phyloP scores from a whole-genome alignment of 768 basidiomycete genomes.

The Pulveroboletus ravenelii region DNA sequence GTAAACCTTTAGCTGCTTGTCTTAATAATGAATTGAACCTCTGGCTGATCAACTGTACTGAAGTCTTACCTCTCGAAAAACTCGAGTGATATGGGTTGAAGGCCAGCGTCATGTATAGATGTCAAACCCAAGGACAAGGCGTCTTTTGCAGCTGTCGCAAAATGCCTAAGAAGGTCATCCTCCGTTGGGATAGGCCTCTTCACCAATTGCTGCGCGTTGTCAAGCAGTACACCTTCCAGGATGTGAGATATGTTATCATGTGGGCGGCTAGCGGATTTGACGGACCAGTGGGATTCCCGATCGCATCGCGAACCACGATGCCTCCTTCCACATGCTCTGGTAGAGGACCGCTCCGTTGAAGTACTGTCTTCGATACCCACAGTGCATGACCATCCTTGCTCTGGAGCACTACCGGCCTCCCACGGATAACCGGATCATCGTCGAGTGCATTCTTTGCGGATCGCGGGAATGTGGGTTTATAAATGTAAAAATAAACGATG shows the following conservation, averaged over 20 bases:
- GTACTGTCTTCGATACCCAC: slow-evolving; percentile 70
- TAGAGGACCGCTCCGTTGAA: slow-evolving; percentile 55
- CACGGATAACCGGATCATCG: slow-evolving; percentile 58
- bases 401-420: slow-evolving; percentile 70
- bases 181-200: slow-evolving; percentile 61
- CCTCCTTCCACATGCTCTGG: slow-evolving; percentile 77
- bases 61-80: slow-evolving; percentile 63
- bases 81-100: slow-evolving; percentile 60
- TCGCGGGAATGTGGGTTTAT: background rate
- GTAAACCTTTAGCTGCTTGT: slow-evolving; percentile 49
- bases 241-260: slow-evolving; percentile 3
- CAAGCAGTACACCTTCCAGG: slow-evolving; percentile 62
- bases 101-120: slow-evolving; percentile 81
- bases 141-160: slow-evolving; percentile 58
- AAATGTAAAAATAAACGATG: slow-evolving; percentile 4
- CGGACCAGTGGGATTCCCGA: slow-evolving; percentile 68
- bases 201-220: slow-evolving; percentile 81
- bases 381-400: slow-evolving; percentile 87
- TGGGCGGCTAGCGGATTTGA: background rate
- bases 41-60: background rate
- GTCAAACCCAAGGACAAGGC: slow-evolving; percentile 73
- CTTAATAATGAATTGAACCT: slow-evolving; percentile 35
- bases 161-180: slow-evolving; percentile 55
- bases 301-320: slow-evolving; percentile 61
- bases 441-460: slow-evolving; percentile 64